Evolutionary conservation across 305 asterid genomes (phyloP), one percentile per base, ranked within the genome.

Genomic region (Solanum hybrid): DNA sequence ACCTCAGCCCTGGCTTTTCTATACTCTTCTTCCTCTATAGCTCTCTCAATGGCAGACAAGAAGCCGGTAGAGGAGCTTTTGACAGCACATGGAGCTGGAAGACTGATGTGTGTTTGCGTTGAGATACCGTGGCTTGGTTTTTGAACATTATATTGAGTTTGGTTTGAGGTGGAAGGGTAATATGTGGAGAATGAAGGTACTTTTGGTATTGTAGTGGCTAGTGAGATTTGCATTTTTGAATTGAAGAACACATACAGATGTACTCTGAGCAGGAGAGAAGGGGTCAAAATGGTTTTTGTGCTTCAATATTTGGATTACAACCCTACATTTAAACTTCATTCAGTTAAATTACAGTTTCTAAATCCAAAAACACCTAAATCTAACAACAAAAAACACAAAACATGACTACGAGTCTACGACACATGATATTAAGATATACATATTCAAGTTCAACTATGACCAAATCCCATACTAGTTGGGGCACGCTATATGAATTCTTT

Each of bases 1-100:
- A 97, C 99, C 95, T 96, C 98, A 14, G 98, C 97, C 92, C 99
- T 93, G 22, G 99, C 99, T 92, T 93, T 97, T 87, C 99, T 92
- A 94, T 95, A 97, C 94, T 95, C 99, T 88, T 97, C 98, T 89
- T 96, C 99, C 86, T 96, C 99, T 19, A 97, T 95, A 71, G 96
- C 96, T 71, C 96, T 95, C 91, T 98, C 98, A 72, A 97, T 92
- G 89, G 98, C 94, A 81, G 98, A 94, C 91, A 95, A 88, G 91
- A 97, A 95, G 36, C 98, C 99, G 29, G 66, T 34, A 24, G 90
- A 75, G 45, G 90, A 81, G 13, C 92, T 90, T 89, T 85, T 92
- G 27, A 75, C 88, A 45, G 92, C 92, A 34, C 78, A 42, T 36
- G 82, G 89, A 85, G 76, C 78, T 38, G 40, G 45, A 60, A 60